Percentiles rank a stretch among this genome's conserved stretches.
Evolutionary conservation across 116 monocot species (phyloP).

Genomic region (Posidonia oceanica): DNA sequence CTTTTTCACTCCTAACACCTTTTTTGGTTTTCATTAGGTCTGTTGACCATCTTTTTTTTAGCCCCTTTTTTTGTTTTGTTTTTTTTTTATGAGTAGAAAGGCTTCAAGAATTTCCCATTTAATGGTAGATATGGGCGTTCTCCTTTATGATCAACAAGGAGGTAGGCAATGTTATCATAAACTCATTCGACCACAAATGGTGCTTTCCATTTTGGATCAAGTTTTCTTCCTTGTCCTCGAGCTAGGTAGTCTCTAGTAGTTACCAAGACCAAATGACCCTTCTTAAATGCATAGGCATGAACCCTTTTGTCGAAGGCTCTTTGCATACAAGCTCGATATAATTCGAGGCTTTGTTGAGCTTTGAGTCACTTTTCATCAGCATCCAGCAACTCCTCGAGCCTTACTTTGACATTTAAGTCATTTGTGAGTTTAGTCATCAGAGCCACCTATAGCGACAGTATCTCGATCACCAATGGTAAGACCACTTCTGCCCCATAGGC

Average conservation of each 20-base stretch:
- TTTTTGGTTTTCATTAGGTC: background rate
- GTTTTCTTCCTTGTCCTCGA: background rate
- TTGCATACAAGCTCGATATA: background rate
- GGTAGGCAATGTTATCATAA: background rate
- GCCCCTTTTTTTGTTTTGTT: too few species aligned
- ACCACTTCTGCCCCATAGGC: background rate
- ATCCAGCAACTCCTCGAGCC: background rate
- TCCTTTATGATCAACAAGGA: background rate
- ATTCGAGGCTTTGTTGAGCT: background rate
- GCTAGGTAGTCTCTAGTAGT: background rate
- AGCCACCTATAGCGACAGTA: background rate
- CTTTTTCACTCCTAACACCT: too few species aligned
- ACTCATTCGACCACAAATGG: background rate
- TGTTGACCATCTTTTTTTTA: background rate
- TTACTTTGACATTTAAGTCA: background rate
- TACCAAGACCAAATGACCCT: background rate
- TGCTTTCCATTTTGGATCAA: background rate
- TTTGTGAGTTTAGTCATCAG: background rate
- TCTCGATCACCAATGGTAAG: background rate
- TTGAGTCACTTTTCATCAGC: background rate
- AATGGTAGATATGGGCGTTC: background rate
- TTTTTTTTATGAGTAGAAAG: background rate
- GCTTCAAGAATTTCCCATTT: conserved; percentile 3
- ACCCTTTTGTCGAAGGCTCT: background rate
- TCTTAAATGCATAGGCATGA: background rate